Base-by-base conservation (phyloP, 331 rosid species). In the Telfairia occidentalis region DNA sequence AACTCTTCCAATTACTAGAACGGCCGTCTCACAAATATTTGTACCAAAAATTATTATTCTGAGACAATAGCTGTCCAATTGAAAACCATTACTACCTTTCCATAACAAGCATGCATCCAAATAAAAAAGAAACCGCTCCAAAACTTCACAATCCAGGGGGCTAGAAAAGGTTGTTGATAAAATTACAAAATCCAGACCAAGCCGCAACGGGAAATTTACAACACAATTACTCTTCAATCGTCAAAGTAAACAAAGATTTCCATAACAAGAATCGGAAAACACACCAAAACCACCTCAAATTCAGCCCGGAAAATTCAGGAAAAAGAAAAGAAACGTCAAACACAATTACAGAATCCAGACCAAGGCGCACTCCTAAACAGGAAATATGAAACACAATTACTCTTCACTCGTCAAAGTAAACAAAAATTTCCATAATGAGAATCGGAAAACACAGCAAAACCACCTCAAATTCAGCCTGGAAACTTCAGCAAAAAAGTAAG, bases 91-190 rank as follows among this genome's bases (percentile, higher is more conserved):
- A 71, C 46, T 50, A 46, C 45, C 8, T 43, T 69, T 24, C 74
- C 74, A 69, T 69, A 69, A 43, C 34, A 26, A 24, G 74, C 55
- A 69, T 26, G 74, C 55, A 69, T 26, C 38, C 21, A 13, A 59
- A 40, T 15, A 13, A 43, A 40, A 7, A 15, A 40, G 28, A 59
- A 64, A 35, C 48, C 43, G 40, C 34, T 23, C 30, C 10, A 21
- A 38, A 38, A 38, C 32, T 38, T 66, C 49, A 66, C 32, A 40
- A 38, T 66, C 19, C 73, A 21, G 21, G 19, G 32, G 3, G n/a
- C 9, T 66, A 9, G 52, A 37, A 66, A 66, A 23, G 10, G 15
- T 10, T 4, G 13, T 37, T 38, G 5, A 5, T 13, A 2, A 43
- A 43, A 69, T 43, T 43, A 7, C 35, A 43, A 43, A 43, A 24